A percentile compares a stretch with the other conserved stretches of the same genome.
Conservation (phyloP, 108 stramenopile species). For the Skeletonema menzelii region DNA sequence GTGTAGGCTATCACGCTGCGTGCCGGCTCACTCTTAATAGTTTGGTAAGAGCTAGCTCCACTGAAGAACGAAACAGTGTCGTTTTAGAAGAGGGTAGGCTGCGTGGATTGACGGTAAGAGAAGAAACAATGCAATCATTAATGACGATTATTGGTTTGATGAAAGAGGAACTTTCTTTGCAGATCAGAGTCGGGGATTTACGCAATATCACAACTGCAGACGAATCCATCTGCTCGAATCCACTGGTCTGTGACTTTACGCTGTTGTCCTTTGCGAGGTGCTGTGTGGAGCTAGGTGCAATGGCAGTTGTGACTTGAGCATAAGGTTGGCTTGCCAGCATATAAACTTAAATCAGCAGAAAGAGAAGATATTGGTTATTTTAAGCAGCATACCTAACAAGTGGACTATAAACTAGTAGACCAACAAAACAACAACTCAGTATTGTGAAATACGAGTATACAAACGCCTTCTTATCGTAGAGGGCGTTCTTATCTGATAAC, state of each 20-base stretch:
- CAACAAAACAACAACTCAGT: slow-evolving; percentile 38
- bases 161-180: slow-evolving; percentile 16
- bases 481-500: slow-evolving; percentile 36
- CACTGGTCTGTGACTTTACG: slow-evolving; percentile 65
- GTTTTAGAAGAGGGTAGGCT: slow-evolving; percentile 24
- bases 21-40: slow-evolving; percentile 31
- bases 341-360: not conserved
- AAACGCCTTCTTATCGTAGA: slow-evolving; percentile 46
- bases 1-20: slow-evolving; percentile 57
- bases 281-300: slow-evolving; percentile 75
- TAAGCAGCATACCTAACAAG: slow-evolving; percentile 39
- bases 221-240: not conserved
- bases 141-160: slow-evolving; percentile 24
- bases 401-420: slow-evolving; percentile 56
- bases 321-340: not conserved
- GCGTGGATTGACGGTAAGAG: slow-evolving; percentile 57
- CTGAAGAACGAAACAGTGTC: slow-evolving; percentile 50
- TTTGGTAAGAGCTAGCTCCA: slow-evolving; percentile 56
- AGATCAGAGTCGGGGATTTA: slow-evolving; percentile 22
- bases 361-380: not conserved
- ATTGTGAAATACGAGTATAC: slow-evolving; percentile 55
- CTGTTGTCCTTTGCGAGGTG: slow-evolving; percentile 69
- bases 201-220: slow-evolving; percentile 15
- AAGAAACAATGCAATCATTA: slow-evolving; percentile 51
- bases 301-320: slow-evolving; percentile 48